Base-by-base conservation (phyloP, 768 basidiomycete genomes). In the Hypholoma sublateritium region DNA sequence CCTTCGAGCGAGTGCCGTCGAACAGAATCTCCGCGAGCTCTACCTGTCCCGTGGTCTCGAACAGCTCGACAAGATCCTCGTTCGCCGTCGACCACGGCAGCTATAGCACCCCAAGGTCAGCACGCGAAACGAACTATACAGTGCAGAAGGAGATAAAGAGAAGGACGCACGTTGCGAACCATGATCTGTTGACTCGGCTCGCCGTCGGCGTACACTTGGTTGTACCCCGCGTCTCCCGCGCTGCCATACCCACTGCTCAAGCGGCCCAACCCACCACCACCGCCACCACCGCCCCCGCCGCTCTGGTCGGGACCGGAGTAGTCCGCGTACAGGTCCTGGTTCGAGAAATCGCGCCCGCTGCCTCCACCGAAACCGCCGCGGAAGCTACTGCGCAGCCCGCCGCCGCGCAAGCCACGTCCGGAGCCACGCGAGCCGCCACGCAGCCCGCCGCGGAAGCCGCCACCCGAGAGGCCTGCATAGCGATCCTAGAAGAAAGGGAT, bases 71-170 rank as follows among this genome's bases (percentile, higher is more conserved):
- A 43, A 99, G 77, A 70, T 99, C 96, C 70, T 99, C 96, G 70
- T 99, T 98, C 6, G 96, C 95, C 44, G 96, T 99, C 9, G 96
- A 98, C 95, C 95, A 99, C 1, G 96, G 96, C 16, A 99, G 74
- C 96, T 98, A 61, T 8, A 50, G 3, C 47, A 21, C 34, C 12
- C 28, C 48, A 21, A 36, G 42, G 9, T 35, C 11, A 37, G 55
- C 14, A 47, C 36, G 22, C 56, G 16, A n/a, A 54, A 21, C 50
- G 28, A 35, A 2, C 55, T 16, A n/a, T 9, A 32, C 28, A 32
- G 28, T 9, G 28, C 5, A 32, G 25, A 36, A 5, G 19, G 13
- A 44, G 12, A 22, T 35, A 24, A 48, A n/a, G 32, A 57, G 57
- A 22, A 25, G 22, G 45, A 87, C 96, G 72, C 71, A 97, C 96